Percentiles rank a stretch among this genome's conserved stretches.
Conservation (phyloP, 805 yeast species). For the Lachancea nothofagi region DNA sequence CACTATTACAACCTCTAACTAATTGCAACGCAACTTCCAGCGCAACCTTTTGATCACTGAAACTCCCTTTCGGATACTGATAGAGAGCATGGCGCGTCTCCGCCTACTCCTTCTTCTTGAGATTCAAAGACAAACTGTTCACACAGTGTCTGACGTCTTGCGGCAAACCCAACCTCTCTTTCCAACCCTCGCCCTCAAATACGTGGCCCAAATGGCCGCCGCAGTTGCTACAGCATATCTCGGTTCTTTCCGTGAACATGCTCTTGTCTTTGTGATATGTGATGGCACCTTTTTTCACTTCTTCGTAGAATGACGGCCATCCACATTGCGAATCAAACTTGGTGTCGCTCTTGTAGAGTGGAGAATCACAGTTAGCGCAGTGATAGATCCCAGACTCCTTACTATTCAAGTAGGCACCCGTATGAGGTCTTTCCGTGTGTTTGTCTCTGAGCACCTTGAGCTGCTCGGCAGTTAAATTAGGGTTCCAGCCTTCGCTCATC, state of each 20-base stretch:
- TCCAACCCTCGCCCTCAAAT: slow-evolving; percentile 87
- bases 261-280: slow-evolving; percentile 52
- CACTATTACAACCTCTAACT: too few species aligned
- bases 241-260: slow-evolving; percentile 78
- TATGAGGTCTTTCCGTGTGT: slow-evolving; percentile 41
- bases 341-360: slow-evolving; percentile 71
- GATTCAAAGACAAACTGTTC: slow-evolving; percentile 75
- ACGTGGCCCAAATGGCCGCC: slow-evolving; percentile 96
- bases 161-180: slow-evolving; percentile 38
- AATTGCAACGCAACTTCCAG: too few species aligned
- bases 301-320: slow-evolving; percentile 96
- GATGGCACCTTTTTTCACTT: slow-evolving; percentile 69
- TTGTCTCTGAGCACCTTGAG: slow-evolving; percentile 69
- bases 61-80: too few species aligned
- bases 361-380: slow-evolving; percentile 83
- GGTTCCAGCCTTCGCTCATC: slow-evolving; percentile 57
- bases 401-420: slow-evolving; percentile 35
- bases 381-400: slow-evolving; percentile 56
- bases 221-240: slow-evolving; percentile 82
- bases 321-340: slow-evolving; percentile 93
- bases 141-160: slow-evolving; percentile 94
- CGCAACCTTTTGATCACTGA: too few species aligned
- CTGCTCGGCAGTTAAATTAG: slow-evolving; percentile 68
- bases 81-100: neutral
- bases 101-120: slow-evolving; percentile 30